phyloP scores from a whole-genome alignment of 768 basidiomycete species.

The Kwoniella sp. region DNA sequence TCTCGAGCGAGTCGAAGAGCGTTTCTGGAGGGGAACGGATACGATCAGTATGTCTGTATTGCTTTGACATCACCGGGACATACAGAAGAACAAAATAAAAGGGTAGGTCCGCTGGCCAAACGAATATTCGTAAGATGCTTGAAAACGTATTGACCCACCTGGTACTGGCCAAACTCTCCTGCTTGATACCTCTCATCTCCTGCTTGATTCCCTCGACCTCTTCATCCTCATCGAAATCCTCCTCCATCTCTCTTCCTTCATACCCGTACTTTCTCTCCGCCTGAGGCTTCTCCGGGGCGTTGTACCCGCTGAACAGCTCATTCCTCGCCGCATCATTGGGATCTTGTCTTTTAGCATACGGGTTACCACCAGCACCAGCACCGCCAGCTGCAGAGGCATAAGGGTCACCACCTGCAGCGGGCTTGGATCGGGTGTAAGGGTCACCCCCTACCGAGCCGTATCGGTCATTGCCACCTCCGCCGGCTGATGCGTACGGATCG shows the following conservation, averaged over 20 bases:
- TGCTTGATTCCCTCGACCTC: conserved; percentile 89
- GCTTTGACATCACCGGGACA: too few relatives aligned
- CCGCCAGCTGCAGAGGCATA: conserved; percentile 34
- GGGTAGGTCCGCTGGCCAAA: not conserved
- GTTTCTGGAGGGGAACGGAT: conserved; percentile 60
- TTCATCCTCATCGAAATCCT: conserved; percentile 63
- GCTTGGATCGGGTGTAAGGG: conserved; percentile 33
- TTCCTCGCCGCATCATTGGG: conserved; percentile 43
- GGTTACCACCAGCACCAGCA: conserved; percentile 36
- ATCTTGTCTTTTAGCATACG: conserved; percentile 41
- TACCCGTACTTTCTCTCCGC: conserved; percentile 49
- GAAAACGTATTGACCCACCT: conserved; percentile 56
- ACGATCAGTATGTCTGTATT: not conserved
- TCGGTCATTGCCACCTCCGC: conserved; percentile 14
- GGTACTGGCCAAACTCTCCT: conserved; percentile 84
- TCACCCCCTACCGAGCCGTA: conserved; percentile 24
- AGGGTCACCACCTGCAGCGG: conserved; percentile 37
- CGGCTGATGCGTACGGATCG: conserved; percentile 26
- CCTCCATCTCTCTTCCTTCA: conserved; percentile 58
- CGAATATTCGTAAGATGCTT: not conserved
- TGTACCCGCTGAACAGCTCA: conserved; percentile 55
- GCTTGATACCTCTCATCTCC: conserved; percentile 83
- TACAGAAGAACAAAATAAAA: not conserved
- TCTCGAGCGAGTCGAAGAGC: conserved; percentile 91
- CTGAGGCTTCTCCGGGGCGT: conserved; percentile 30